These are phyloP conservation scores for Plasmodium adleri DNA, from an alignment of 169 alveolate genomes.

Conservation along the genomic window DNA sequence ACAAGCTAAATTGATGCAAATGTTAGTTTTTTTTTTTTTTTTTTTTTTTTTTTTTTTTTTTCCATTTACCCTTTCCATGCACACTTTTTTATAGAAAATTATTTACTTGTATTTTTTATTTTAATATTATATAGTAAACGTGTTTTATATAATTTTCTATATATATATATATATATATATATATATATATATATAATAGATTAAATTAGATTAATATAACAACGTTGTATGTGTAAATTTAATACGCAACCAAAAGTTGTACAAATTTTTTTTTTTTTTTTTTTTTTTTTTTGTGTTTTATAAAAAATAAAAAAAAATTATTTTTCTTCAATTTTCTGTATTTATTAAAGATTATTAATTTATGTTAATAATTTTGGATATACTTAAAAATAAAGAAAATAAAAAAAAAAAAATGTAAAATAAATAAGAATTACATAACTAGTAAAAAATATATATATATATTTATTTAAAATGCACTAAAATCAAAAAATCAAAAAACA, in stretches of 20 bases:
- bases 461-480: slow-evolving; percentile 28
- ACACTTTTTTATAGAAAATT: slow-evolving; percentile 17
- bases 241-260: slow-evolving; percentile 23
- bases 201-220: neutral
- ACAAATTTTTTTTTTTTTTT: no score
- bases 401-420: neutral
- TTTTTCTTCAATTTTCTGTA: slow-evolving; percentile 16
- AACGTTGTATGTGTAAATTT: slow-evolving; percentile 8
- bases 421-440: slow-evolving; percentile 12
- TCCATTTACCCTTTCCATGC: slow-evolving; percentile 4
- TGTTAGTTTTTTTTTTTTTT: slow-evolving; percentile 8
- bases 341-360: slow-evolving; percentile 11
- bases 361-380: slow-evolving; percentile 11
- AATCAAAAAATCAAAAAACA: slow-evolving; percentile 25
- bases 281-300: slow-evolving; percentile 3
- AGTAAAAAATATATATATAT: slow-evolving; percentile 10
- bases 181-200: slow-evolving; percentile 7
- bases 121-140: no score
- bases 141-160: slow-evolving; percentile 15
- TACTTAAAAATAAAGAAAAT: no score
- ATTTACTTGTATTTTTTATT: slow-evolving; percentile 11
- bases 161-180: slow-evolving; percentile 10
- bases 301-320: slow-evolving; percentile 19
- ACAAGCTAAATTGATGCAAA: slow-evolving; percentile 12
- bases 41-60: slow-evolving; percentile 19